These are phyloP conservation scores for Wilhelminamyces savonicus DNA, from an alignment of 805 yeast species.

Conservation along the genomic window DNA sequence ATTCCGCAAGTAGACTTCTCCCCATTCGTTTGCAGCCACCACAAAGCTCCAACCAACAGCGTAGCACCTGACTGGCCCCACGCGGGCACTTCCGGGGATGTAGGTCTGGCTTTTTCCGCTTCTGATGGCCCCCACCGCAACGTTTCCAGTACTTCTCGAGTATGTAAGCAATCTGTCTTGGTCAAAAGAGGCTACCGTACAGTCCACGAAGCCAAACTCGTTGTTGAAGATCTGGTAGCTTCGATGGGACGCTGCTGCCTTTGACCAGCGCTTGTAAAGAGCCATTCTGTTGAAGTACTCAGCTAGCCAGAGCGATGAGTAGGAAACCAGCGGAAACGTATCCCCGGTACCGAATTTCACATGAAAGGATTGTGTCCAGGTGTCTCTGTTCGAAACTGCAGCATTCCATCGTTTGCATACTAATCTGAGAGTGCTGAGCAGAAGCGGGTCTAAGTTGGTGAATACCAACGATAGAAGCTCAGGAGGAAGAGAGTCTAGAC, in stretches of 20 bases:
- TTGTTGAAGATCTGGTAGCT: slow-evolving; percentile 23
- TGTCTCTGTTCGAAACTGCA: slow-evolving; percentile 37
- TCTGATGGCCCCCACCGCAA: slow-evolving; percentile 23
- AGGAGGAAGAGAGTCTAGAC: no score
- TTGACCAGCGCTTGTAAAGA: slow-evolving; percentile 32
- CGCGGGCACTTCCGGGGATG: slow-evolving; percentile 24
- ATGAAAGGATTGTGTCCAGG: slow-evolving; percentile 44
- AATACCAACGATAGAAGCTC: slow-evolving; percentile 43
- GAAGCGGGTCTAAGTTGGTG: slow-evolving; percentile 38
- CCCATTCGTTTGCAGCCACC: slow-evolving; percentile 20
- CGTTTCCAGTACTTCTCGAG: slow-evolving; percentile 19
- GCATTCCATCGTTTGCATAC: slow-evolving; percentile 47
- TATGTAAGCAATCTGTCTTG: slow-evolving; percentile 22
- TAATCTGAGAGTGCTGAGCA: slow-evolving; percentile 31
- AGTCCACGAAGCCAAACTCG: slow-evolving; percentile 18
- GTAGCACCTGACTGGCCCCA: slow-evolving; percentile 11
- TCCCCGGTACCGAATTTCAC: slow-evolving; percentile 29
- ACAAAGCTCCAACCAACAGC: slow-evolving; percentile 28
- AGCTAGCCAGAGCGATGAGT: slow-evolving; percentile 39
- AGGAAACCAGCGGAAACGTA: slow-evolving; percentile 38
- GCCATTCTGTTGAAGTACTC: slow-evolving; percentile 40
- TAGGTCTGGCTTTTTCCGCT: slow-evolving; percentile 33
- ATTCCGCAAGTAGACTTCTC: slow-evolving; percentile 27
- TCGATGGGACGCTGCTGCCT: slow-evolving; percentile 20
- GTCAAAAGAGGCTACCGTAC: slow-evolving; percentile 18